Evolutionary conservation across 2,329 filamentous ascomycete species (phyloP).

Genomic region (Ilyonectria sp.): DNA sequence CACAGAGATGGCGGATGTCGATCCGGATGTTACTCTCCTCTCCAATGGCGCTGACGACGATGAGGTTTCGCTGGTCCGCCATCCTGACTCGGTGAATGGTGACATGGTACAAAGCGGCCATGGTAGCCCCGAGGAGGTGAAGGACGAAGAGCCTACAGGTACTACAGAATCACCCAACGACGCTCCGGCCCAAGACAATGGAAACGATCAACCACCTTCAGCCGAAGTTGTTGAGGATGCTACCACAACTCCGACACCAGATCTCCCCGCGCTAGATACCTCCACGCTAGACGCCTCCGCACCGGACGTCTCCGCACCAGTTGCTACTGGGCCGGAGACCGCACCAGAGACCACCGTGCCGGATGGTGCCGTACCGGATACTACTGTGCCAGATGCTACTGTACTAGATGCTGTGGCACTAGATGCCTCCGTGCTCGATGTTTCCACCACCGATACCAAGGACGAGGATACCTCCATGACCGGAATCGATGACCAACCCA

Average conservation of each 20-base stretch:
- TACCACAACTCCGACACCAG: not conserved
- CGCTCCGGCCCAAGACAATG: not conserved
- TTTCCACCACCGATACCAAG: not conserved
- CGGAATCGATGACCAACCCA: constrained; percentile 25
- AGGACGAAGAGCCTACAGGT: not conserved
- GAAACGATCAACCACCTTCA: not conserved
- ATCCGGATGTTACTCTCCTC: not conserved
- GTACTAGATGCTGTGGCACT: not conserved
- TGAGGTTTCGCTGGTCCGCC: constrained; percentile 53
- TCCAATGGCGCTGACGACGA: constrained; percentile 50
- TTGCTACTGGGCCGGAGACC: not conserved
- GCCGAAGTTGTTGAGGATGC: not conserved
- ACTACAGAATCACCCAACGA: not conserved
- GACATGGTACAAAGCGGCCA: constrained; percentile 33
- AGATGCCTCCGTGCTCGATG: not conserved
- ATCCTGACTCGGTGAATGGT: constrained; percentile 44
- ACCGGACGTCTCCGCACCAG: not conserved
- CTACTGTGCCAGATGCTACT: not conserved
- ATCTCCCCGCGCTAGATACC: not conserved
- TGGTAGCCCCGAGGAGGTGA: not conserved
- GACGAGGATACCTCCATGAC: constrained; percentile 54
- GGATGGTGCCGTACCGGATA: too few relatives aligned
- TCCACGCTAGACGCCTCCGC: not conserved
- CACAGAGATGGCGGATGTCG: constrained; percentile 40
- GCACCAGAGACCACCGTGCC: too few relatives aligned